These are phyloP conservation scores for Daldinia sp. DNA, from an alignment of 2,329 filamentous ascomycete species.

Conservation along the genomic window DNA sequence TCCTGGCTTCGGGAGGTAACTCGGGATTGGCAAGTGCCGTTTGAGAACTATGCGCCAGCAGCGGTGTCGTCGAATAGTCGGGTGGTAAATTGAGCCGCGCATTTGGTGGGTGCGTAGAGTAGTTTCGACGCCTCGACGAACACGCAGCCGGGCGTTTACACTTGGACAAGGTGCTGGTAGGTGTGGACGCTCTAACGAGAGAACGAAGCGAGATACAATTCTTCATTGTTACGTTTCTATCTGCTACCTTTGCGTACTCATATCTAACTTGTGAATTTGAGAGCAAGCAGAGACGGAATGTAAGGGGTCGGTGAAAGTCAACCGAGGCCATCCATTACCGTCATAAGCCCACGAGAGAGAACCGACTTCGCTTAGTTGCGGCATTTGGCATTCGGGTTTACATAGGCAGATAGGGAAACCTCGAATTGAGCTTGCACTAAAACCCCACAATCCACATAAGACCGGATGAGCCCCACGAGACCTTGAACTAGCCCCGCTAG, in stretches of 20 bases:
- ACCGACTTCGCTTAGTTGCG: constrained; percentile 42
- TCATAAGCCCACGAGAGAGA: constrained; percentile 29
- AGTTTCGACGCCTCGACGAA: constrained; percentile 42
- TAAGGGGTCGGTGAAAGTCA: constrained; percentile 25
- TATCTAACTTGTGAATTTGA: constrained; percentile 22
- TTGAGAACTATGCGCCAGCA: constrained; percentile 82
- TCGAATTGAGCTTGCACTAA: constrained; percentile 7
- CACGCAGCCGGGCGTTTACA: constrained; percentile 2
- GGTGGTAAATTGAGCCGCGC: constrained; percentile 82
- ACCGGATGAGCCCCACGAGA: too few species aligned
- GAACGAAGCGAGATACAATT: constrained; percentile 33
- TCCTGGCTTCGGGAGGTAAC: constrained; percentile 70
- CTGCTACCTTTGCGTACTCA: constrained; percentile 26
- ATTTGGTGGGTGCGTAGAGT: constrained; percentile 66
- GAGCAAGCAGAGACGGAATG: constrained; percentile 4
- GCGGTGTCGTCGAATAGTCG: constrained; percentile 83
- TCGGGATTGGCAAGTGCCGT: constrained; percentile 75
- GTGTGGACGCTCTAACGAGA: constrained; percentile 35
- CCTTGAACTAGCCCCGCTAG: background rate
- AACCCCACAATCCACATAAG: background rate
- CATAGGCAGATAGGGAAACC: constrained; percentile 2
- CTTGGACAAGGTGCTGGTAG: constrained; percentile 15
- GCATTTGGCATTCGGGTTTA: too few species aligned
- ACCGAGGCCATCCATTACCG: constrained; percentile 18
- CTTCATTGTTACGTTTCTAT: constrained; percentile 37